Base-by-base conservation (phyloP, 768 basidiomycete species). In the Mycena maculata region DNA sequence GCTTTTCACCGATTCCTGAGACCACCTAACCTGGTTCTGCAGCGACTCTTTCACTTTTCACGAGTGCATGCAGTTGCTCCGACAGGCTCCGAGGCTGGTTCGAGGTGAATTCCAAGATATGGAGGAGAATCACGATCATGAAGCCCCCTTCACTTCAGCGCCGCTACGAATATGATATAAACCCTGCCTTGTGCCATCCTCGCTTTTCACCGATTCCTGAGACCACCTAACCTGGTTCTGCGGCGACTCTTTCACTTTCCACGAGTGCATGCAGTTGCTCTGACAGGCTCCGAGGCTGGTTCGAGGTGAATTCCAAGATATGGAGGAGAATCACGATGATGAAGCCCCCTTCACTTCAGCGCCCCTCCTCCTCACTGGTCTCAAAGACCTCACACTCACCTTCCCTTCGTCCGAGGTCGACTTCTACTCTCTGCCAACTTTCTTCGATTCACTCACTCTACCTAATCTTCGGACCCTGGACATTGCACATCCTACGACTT, bases 391-490 rank as follows among this genome's bases (percentile, higher is more conserved):
- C 44, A 18, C 10, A 20, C 28, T 54, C 25, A 39, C 25, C 47
- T 9, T 15, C n/a, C n/a, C n/a, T 7, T 39, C 9, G 15, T 1
- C 9, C 11, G 1, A 5, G 6, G 30, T 41, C 42, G 5, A 25
- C n/a, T n/a, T n/a, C 20, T 1, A 18, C 8, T 15, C 36, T 7
- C 9, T 39, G 22, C 25, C 27, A 1, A 25, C 25, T 9, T 30
- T 61, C 15, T 22, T n/a, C n/a, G n/a, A 44, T 10, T 61, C 59
- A 2, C 61, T 63, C 44, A 47, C 30, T 20, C 23, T 38, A 9
- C 52, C 52, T 5, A n/a, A 7, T 6, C 61, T 63, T 27, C 52
- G 13, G 36, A 44, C 61, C 5, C 12, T 63, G 31, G 2, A 13
- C 13, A 1, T 7, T 47, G 42, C 33, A 9, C 13, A 6, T 54